These are phyloP conservation scores for Aristolochia fimbriata DNA, from an alignment of 164 flowering plant genomes.

Conservation along the genomic window DNA sequence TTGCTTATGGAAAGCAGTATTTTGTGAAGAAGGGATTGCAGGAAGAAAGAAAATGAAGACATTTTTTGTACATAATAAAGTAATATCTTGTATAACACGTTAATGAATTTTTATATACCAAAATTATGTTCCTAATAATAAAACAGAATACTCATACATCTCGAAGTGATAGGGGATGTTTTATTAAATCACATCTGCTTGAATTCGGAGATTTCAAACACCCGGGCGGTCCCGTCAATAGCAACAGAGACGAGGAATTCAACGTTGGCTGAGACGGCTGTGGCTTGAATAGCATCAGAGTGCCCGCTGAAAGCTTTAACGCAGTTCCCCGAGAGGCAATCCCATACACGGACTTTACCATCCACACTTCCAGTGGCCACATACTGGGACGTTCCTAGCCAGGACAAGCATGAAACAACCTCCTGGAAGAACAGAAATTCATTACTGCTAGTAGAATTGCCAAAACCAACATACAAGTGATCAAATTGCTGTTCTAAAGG, in stretches of 20 bases:
- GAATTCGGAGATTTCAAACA: conserved; percentile 54
- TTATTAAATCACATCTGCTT: background rate
- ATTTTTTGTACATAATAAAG: too few relatives aligned
- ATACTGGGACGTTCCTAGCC: conserved; percentile 59
- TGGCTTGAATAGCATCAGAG: conserved; percentile 44
- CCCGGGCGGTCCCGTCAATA: conserved; percentile 65
- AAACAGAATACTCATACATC: too few relatives aligned
- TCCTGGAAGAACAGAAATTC: conserved; percentile 30
- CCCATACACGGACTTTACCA: conserved; percentile 80
- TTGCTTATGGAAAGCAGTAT: too few relatives aligned
- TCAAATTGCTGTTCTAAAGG: too few relatives aligned
- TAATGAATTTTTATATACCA: too few relatives aligned
- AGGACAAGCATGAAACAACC: conserved; percentile 61
- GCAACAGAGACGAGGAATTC: conserved; percentile 70
- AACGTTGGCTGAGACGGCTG: conserved; percentile 40
- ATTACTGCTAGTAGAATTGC: background rate
- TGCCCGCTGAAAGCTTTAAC: conserved; percentile 61
- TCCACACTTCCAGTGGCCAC: conserved; percentile 69
- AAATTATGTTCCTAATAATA: too few relatives aligned
- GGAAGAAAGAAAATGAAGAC: too few relatives aligned
- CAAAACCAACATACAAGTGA: background rate
- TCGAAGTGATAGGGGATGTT: background rate
- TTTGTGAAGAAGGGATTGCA: too few relatives aligned
- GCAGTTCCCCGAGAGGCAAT: conserved; percentile 69
- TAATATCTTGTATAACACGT: too few relatives aligned